phyloP scores from a whole-genome alignment of 352 stramenopile species.

The Phytophthora macrochlamydospora region DNA sequence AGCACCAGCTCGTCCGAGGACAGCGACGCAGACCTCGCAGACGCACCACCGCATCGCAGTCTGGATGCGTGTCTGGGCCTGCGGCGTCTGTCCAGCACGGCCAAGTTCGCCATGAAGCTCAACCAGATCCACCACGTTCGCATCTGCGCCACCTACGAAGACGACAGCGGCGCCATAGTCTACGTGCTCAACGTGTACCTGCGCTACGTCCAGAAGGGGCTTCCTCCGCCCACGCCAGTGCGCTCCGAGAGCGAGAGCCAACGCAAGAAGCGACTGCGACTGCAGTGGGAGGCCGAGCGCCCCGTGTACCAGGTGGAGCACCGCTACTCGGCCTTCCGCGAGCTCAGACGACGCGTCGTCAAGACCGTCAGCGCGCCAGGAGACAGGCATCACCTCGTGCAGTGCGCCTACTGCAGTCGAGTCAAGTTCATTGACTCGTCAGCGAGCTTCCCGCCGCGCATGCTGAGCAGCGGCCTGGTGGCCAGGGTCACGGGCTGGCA shows the following conservation, averaged over 20 bases:
- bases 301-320: slow-evolving; percentile 54
- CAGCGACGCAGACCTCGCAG: slow-evolving; percentile 7
- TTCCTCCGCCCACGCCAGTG: slow-evolving; percentile 28
- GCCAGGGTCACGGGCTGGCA: slow-evolving; percentile 27
- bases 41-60: neutral
- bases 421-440: slow-evolving; percentile 52
- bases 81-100: slow-evolving; percentile 49
- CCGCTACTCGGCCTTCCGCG: slow-evolving; percentile 60
- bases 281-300: slow-evolving; percentile 24
- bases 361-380: slow-evolving; percentile 20
- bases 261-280: slow-evolving; percentile 20
- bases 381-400: slow-evolving; percentile 41
- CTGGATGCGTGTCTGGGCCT: slow-evolving; percentile 17
- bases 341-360: slow-evolving; percentile 40
- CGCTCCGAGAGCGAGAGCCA: slow-evolving; percentile 16
- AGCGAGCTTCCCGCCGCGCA: slow-evolving; percentile 52
- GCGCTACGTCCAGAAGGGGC: slow-evolving; percentile 50
- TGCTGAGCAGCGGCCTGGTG: slow-evolving; percentile 26
- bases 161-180: slow-evolving; percentile 42
- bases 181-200: slow-evolving; percentile 67
- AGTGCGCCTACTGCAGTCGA: slow-evolving; percentile 56
- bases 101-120: slow-evolving; percentile 54
- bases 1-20: slow-evolving; percentile 19
- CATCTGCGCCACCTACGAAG: slow-evolving; percentile 43
- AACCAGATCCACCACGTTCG: slow-evolving; percentile 65